Conservation (phyloP, 2,329 filamentous ascomycete species). For the Alternaria sp. region DNA sequence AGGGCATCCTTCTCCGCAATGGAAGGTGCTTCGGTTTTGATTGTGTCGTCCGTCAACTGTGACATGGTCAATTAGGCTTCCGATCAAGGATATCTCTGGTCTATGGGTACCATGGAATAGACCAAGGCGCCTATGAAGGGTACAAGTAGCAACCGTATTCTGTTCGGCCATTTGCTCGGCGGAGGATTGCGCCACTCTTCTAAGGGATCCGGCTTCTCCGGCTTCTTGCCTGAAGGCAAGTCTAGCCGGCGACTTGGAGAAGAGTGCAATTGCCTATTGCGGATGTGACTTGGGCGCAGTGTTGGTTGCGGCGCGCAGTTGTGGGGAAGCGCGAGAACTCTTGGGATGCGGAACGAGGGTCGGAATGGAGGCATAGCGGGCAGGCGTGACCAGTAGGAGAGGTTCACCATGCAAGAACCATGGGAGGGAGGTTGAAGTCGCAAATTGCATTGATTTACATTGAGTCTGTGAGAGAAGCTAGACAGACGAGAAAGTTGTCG, state of each 20-base stretch:
- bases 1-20: slow-evolving; percentile 87
- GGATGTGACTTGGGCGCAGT: slow-evolving; percentile 31
- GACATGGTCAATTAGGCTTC: slow-evolving; percentile 13
- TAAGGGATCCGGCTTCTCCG: slow-evolving; percentile 33
- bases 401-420: slow-evolving; percentile 28
- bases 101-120: slow-evolving; percentile 66
- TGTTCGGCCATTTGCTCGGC: slow-evolving; percentile 51
- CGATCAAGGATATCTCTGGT: no score
- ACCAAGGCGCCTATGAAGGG: slow-evolving; percentile 63
- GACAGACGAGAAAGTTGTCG: slow-evolving; percentile 20
- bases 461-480: slow-evolving; percentile 11
- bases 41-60: slow-evolving; percentile 50
- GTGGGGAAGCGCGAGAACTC: slow-evolving; percentile 41
- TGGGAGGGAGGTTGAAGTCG: slow-evolving; percentile 12
- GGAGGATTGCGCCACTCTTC: slow-evolving; percentile 48
- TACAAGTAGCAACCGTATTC: slow-evolving; percentile 57
- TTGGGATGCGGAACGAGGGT: slow-evolving; percentile 34
- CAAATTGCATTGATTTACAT: slow-evolving; percentile 19
- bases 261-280: slow-evolving; percentile 20
- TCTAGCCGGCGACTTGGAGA: slow-evolving; percentile 35
- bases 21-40: slow-evolving; percentile 67
- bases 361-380: slow-evolving; percentile 43
- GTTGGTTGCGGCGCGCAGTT: slow-evolving; percentile 36
- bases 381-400: slow-evolving; percentile 23
- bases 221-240: slow-evolving; percentile 33